Base-by-base conservation (phyloP, 306 rosid genomes). In the Cicer chorassanicum region DNA sequence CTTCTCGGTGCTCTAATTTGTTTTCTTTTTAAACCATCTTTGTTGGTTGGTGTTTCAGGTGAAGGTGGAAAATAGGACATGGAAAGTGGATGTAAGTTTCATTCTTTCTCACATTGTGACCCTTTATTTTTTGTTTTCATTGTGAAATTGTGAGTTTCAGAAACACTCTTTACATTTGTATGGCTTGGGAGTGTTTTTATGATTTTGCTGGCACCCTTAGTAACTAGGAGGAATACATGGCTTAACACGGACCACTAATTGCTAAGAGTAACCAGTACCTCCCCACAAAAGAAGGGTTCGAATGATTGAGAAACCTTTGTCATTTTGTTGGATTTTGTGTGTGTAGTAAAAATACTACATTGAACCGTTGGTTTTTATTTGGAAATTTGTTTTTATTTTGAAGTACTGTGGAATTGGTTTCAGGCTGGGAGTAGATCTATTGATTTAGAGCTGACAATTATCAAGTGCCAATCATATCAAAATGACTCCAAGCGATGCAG, bases 51-150 rank as follows among this genome's bases (percentile, higher is more conserved):
- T 70, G 4, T 76, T 84, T 84, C 91, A 94, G 96, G 98, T 91
- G 85, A 91, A 91, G 88, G 93, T 91, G 86, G 96, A 91, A 74
- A 90, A 91, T 24, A 88, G 84, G 85, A 74, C 87, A 10, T 91
- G 98, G 98, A 94, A 94, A 90, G 94, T 94, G 76, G 96, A 94
- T 81, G 97, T 91, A 86, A 89, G 98, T 19, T 82, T 69, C 72
- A 2, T 16, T 70, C 66, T 69, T 62, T 67, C 19, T 46, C 16
- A 9, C 3, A 4, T 9, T 12, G 16, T 69, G 15, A 45, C n/a
- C 49, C 46, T 51, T 39, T 9, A 19, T 59, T 36, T 55, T 15
- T 48, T 55, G 7, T 14, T 74, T 6, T 29, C 2, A 29, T 68
- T 54, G 19, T 40, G 60, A 42, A 57, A 19, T 53, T 53, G 34